phyloP scores from a whole-genome alignment of 1,284 basidiomycete species.

The Leccinum fallax region DNA sequence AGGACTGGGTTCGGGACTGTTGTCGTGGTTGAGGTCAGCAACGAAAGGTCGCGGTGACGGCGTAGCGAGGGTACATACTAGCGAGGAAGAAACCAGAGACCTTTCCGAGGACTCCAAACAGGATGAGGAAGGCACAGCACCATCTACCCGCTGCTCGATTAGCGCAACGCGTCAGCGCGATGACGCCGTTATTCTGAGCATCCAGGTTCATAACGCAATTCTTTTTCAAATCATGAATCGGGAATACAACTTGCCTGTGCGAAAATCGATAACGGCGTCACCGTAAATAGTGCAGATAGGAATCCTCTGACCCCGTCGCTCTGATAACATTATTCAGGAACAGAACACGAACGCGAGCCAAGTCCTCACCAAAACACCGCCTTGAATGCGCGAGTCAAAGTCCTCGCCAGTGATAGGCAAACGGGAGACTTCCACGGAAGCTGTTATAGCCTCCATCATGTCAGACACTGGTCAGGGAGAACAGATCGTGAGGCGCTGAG shows the following conservation, averaged over 20 bases:
- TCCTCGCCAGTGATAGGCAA: constrained; percentile 67
- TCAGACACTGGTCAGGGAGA: constrained; percentile 55
- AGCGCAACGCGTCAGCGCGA: constrained; percentile 77
- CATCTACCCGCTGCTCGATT: constrained; percentile 73
- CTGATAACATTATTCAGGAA: constrained; percentile 32
- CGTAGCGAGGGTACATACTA: constrained; percentile 41
- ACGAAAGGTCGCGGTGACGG: background rate
- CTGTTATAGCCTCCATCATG: constrained; percentile 86
- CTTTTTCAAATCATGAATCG: background rate
- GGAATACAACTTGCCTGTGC: constrained; percentile 54
- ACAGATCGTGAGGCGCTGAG: background rate
- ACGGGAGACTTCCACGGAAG: constrained; percentile 80
- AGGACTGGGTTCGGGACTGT: constrained; percentile 71
- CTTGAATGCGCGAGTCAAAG: constrained; percentile 82
- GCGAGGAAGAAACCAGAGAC: constrained; percentile 79
- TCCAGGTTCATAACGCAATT: background rate
- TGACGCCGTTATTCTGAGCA: constrained; percentile 77
- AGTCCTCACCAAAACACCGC: constrained; percentile 72
- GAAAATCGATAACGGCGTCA: constrained; percentile 79
- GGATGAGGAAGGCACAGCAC: constrained; percentile 73
- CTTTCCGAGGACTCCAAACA: constrained; percentile 78
- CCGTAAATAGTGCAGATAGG: constrained; percentile 77
- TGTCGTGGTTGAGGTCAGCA: background rate
- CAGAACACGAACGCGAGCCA: background rate
- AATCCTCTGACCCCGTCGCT: constrained; percentile 77